Percentiles rank a stretch among this genome's conserved stretches.
These are phyloP conservation scores for Sclerotinia nivalis DNA, from an alignment of 2,329 filamentous ascomycete genomes.

Conservation along the genomic window DNA sequence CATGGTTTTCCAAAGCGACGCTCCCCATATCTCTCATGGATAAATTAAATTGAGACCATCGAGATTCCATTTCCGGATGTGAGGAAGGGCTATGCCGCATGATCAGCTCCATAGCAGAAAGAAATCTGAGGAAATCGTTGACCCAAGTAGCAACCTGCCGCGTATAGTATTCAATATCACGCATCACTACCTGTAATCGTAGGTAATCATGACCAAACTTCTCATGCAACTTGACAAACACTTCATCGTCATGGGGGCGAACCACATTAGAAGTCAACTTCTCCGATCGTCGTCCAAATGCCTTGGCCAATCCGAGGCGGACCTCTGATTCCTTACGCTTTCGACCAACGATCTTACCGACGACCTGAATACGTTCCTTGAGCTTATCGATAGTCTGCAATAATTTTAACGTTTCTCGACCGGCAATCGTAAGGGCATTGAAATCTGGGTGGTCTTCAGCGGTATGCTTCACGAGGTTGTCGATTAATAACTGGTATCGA, in stretches of 20 bases:
- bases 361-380: constrained; percentile 90
- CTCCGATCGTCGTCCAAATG: constrained; percentile 72
- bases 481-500: constrained; percentile 87
- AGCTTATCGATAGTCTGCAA: constrained; percentile 89
- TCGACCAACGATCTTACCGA: constrained; percentile 80
- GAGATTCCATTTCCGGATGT: constrained; percentile 84
- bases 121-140: constrained; percentile 75
- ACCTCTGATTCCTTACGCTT: constrained; percentile 90
- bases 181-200: constrained; percentile 79
- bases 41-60: constrained; percentile 89
- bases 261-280: constrained; percentile 66
- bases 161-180: constrained; percentile 92
- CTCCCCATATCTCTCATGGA: constrained; percentile 84
- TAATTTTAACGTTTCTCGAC: constrained; percentile 60
- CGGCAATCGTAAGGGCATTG: constrained; percentile 57
- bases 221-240: constrained; percentile 78
- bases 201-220: constrained; percentile 92
- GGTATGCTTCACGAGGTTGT: constrained; percentile 76
- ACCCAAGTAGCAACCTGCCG: constrained; percentile 79
- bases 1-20: constrained; percentile 80
- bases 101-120: constrained; percentile 79
- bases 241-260: constrained; percentile 70
- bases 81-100: constrained; percentile 75
- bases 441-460: constrained; percentile 82
- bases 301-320: constrained; percentile 79